phyloP scores from a whole-genome alignment of 2,329 filamentous ascomycete genomes.

The Hypoxylon sp. region DNA sequence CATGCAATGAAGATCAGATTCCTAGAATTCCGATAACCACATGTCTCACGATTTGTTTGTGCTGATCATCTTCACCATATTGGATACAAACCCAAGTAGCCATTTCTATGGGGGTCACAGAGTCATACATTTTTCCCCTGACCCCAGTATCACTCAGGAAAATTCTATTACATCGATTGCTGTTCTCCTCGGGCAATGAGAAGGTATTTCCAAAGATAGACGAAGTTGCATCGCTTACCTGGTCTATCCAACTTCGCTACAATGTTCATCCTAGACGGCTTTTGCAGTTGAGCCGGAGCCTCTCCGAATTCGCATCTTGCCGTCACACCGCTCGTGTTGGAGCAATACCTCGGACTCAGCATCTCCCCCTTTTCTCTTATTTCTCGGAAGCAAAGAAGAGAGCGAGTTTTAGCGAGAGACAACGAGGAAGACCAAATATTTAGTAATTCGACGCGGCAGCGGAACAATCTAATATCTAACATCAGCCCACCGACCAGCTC shows the following conservation, averaged over 20 bases:
- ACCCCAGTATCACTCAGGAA: constrained; percentile 3
- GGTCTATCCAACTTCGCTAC: constrained; percentile 10
- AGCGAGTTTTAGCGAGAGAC: constrained; percentile 2
- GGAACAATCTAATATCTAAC: constrained; percentile 8
- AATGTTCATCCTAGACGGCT: constrained; percentile 14
- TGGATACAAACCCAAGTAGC: constrained; percentile 12
- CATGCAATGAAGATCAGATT: constrained; percentile 36
- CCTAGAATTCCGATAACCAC: constrained; percentile 32
- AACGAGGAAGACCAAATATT: background rate
- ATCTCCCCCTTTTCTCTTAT: constrained; percentile 9
- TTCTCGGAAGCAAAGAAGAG: background rate
- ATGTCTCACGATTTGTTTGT: constrained; percentile 26
- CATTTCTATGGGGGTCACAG: constrained; percentile 10
- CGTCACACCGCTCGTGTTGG: constrained; percentile 27
- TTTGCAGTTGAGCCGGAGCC: constrained; percentile 19
- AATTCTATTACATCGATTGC: too few species aligned
- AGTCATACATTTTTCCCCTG: constrained; percentile 1
- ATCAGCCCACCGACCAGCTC: constrained; percentile 4
- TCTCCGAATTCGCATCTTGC: constrained; percentile 30
- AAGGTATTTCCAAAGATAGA: constrained; percentile 5
- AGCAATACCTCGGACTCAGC: constrained; percentile 6
- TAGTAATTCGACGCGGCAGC: constrained; percentile 1
- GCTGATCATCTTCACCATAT: constrained; percentile 22
- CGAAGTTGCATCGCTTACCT: constrained; percentile 16
- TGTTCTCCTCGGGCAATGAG: too few species aligned